Base-by-base conservation (phyloP, 345 rosid species). In the Eutrema yunnanense region DNA sequence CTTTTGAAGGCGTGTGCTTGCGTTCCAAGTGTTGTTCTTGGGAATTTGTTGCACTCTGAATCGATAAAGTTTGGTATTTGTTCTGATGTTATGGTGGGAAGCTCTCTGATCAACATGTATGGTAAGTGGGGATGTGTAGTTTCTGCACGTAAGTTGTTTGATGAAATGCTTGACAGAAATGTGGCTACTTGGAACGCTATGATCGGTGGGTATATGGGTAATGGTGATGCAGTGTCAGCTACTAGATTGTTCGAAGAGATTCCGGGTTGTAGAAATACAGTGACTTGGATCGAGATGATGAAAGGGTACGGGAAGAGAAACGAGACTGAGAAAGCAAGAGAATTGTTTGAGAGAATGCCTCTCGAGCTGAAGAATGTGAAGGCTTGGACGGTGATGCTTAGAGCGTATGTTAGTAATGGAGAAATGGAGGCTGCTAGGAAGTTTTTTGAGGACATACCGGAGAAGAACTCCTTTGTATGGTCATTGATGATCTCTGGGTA, bases 401-500 rank as follows among this genome's bases (percentile, higher is more conserved):
- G 89, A 72, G 90, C 83, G 6, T 88, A 86, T 9, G 82, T 78
- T 6, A 73, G 79, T 46, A 84, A 74, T 41, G 85, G 87, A 67
- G 84, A 80, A 56, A 85, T 86, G 86, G 85, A 76, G 48, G 77
- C 73, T 68, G 96, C 93, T 6, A 83, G 78, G 57, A 59, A 46
- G 49, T 47, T 87, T 54, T 89, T 92, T n/a, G 84, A 89, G 58
- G 72, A 47, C 7, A 84, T 88, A 89, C 92, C 86, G 3, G 77
- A 79, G 63, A 88, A 87, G 81, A 92, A 89, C 69, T 83, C 79
- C 42, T 89, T 69, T 51, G 86, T 77, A 9, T 92, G 94, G 94
- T 89, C 96, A 36, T 77, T 87, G n/a, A 84, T 92, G 90, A 80
- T 86, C 74, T 88, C 90, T 3, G 96, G 92, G 60, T 88, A 83